phyloP scores from a whole-genome alignment of 352 stramenopile species.

The Aphanomyces euteiches region DNA sequence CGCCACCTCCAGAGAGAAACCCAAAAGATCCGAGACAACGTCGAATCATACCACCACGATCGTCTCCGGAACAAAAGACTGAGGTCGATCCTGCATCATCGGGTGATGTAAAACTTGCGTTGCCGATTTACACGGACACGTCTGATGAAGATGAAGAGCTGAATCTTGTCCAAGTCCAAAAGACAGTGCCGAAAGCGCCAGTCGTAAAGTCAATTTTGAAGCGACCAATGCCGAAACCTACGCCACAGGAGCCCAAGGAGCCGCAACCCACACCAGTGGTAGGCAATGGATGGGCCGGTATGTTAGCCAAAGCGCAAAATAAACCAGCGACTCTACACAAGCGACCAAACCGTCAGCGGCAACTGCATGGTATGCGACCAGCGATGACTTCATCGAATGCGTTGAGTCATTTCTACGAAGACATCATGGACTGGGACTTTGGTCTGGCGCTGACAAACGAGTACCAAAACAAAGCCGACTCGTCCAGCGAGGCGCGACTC shows the following conservation, averaged over 20 bases:
- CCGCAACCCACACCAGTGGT: not conserved
- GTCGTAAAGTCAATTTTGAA: slow-evolving; percentile 28
- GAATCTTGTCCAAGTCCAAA: slow-evolving; percentile 15
- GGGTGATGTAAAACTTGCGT: slow-evolving; percentile 1
- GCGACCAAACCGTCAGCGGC: slow-evolving; percentile 21
- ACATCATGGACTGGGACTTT: slow-evolving; percentile 82
- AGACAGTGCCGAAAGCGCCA: not conserved
- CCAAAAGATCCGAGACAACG: slow-evolving; percentile 6
- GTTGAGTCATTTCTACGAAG: slow-evolving; percentile 75
- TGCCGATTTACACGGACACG: slow-evolving; percentile 19
- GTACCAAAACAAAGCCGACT: slow-evolving; percentile 45
- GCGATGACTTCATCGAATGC: slow-evolving; percentile 1
- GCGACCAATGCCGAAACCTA: not conserved
- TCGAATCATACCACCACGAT: not conserved
- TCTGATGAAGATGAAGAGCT: slow-evolving; percentile 20
- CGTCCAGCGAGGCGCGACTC: slow-evolving; percentile 32
- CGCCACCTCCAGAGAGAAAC: not conserved
- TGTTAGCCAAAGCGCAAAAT: not conserved
- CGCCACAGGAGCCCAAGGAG: not conserved
- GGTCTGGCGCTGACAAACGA: slow-evolving; percentile 57
- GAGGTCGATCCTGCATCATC: not conserved
- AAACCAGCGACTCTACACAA: slow-evolving; percentile 17
- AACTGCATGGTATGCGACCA: not conserved
- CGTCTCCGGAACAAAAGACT: not conserved
- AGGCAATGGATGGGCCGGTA: slow-evolving; percentile 9